Evolutionary conservation across 2,329 filamentous ascomycete species (phyloP).

Genomic region (Penicillium hesseltinei): DNA sequence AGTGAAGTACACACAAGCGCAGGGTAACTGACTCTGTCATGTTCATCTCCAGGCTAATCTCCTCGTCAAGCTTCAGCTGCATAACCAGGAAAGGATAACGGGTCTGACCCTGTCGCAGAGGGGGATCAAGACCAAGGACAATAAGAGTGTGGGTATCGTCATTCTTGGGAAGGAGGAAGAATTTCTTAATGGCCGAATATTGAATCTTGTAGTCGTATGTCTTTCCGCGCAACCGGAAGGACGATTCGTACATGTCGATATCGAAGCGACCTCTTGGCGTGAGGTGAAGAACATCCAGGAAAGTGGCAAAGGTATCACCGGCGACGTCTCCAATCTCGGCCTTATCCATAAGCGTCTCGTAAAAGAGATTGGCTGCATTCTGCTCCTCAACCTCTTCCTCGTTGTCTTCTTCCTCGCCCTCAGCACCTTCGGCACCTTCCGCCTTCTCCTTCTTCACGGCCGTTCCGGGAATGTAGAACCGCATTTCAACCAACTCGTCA

Average conservation of each 20-base stretch:
- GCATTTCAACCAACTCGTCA: constrained; percentile 96
- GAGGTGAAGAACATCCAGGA: constrained; percentile 93
- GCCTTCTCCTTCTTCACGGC: constrained; percentile 68
- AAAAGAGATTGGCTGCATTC: constrained; percentile 95
- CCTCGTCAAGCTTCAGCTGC: constrained; percentile 98
- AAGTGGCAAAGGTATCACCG: constrained; percentile 97
- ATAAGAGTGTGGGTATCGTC: constrained; percentile 96
- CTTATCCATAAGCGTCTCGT: constrained; percentile 96
- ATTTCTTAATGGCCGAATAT: constrained; percentile 97
- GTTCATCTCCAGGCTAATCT: constrained; percentile 94
- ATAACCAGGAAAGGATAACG: constrained; percentile 98
- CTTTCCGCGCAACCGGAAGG: constrained; percentile 94
- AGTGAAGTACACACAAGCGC: background rate
- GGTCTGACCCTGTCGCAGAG: constrained; percentile 93
- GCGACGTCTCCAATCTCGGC: constrained; percentile 98
- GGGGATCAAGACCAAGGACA: constrained; percentile 89
- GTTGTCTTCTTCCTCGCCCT: constrained; percentile 65
- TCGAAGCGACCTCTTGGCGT: constrained; percentile 98
- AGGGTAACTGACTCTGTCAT: constrained; percentile 66
- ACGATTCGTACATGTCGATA: constrained; percentile 98
- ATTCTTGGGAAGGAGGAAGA: constrained; percentile 97
- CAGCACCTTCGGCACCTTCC: constrained; percentile 65
- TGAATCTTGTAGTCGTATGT: constrained; percentile 99
- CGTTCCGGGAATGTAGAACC: constrained; percentile 95
- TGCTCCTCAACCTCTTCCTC: constrained; percentile 76